Evolutionary conservation across 331 rosid genomes (phyloP), one percentile per base, ranked within the genome.

Genomic region (Malus hybrid): DNA sequence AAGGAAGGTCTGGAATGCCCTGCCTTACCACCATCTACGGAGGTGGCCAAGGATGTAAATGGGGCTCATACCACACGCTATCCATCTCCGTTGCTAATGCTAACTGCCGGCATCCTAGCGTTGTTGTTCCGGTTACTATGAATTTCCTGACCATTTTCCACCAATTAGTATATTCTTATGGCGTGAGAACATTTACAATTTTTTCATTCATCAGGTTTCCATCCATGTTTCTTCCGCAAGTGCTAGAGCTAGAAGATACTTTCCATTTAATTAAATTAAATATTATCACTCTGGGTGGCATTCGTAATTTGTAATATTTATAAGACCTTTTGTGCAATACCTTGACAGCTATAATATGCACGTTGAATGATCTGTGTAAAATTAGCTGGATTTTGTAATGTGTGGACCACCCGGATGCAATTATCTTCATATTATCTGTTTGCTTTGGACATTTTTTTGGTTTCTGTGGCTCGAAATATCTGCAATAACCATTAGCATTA

Each of bases 1-100:
- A 92, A 90, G 81, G 0, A 5, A 33, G 98, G 99, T 72, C 93
- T 95, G 3, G 79, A 9, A n/a, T 95, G 99, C 82, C 89, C 89
- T 46, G 97, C 86, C 18, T 19, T 13, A 44, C 74, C 98, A 0
- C 97, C 98, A 26, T 83, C 99, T 1, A 2, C 8, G 11, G 36
- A 39, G 46, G 46, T 79, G 3, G 80, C 84, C 4, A 36, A 78
- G 24, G 77, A 66, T 63, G 55, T 16, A 5, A 81, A 85, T 5
- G 74, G 85, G 33, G 73, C 29, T 53, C 87, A 80, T 60, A 66
- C 60, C 58, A 6, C 67, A 20, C 76, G 29, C 62, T 66, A 29
- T 79, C 86, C 93, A 42, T 85, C 88, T 30, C 68, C 77, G n/a
- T 5, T 81, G 39, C 80, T 81, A 52, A 42, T 84, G 69, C 81